Percentiles rank a stretch among this genome's conserved stretches.
These are phyloP conservation scores for Skeletonema tropicum DNA, from an alignment of 108 stramenopile genomes.

Conservation along the genomic window DNA sequence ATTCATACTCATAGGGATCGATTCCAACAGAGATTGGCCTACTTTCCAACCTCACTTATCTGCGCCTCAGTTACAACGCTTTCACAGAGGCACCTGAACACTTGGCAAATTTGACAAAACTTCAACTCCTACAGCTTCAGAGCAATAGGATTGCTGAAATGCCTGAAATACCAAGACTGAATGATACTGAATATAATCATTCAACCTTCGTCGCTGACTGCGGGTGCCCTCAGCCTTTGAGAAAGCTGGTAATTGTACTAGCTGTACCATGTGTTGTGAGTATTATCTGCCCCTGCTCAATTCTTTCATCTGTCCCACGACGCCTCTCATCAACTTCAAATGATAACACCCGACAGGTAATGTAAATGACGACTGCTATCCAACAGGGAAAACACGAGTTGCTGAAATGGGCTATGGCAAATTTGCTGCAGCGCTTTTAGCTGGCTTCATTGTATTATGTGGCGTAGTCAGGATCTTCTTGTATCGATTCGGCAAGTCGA, in stretches of 20 bases:
- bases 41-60: conserved; percentile 42
- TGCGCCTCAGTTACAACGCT: conserved; percentile 57
- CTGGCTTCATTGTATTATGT: no score
- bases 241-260: no score
- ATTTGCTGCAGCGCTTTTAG: no score
- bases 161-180: not conserved
- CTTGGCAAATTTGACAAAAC: not conserved
- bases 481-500: no score
- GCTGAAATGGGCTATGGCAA: no score
- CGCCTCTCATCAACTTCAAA: not conserved
- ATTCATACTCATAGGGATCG: conserved; percentile 36
- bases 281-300: not conserved
- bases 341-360: no score
- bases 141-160: conserved; percentile 16
- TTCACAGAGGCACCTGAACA: conserved; percentile 41
- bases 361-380: no score
- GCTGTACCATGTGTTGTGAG: conserved; percentile 46
- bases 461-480: no score
- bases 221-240: conserved; percentile 39
- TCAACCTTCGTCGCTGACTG: conserved; percentile 31
- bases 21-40: conserved; percentile 59
- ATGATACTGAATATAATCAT: not conserved
- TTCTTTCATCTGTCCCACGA: no score
- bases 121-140: conserved; percentile 28
- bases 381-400: no score